phyloP scores from a whole-genome alignment of 1,139 yeast genomes.

The Pichia cactophila region DNA sequence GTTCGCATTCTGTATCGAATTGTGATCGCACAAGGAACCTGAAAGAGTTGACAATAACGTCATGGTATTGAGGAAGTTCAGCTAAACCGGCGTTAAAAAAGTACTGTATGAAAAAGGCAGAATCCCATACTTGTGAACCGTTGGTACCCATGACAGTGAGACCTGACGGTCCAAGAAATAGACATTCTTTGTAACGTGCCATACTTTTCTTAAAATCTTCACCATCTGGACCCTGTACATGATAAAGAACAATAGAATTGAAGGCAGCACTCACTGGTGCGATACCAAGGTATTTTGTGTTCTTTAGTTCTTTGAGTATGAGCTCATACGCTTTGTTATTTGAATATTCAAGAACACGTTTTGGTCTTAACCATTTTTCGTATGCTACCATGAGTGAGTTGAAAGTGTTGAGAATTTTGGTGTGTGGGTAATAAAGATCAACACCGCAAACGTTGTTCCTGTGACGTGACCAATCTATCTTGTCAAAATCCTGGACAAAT shows the following conservation, averaged over 20 bases:
- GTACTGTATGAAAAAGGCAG: conserved; percentile 83
- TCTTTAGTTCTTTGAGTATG: conserved; percentile 63
- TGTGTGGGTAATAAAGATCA: conserved; percentile 90
- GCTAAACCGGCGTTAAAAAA: conserved; percentile 75
- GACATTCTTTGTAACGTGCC: conserved; percentile 62
- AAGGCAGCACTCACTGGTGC: conserved; percentile 94
- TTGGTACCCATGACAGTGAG: conserved; percentile 94
- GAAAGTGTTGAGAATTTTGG: conserved; percentile 53
- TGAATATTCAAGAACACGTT: conserved; percentile 54
- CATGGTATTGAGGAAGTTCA: conserved; percentile 57
- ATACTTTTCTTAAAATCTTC: conserved; percentile 48
- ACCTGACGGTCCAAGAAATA: conserved; percentile 86
- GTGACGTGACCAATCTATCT: conserved; percentile 59
- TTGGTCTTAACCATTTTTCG: conserved; percentile 66
- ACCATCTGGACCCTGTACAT: conserved; percentile 67
- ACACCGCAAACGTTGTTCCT: conserved; percentile 87
- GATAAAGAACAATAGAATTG: conserved; percentile 59
- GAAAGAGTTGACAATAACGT: conserved; percentile 56
- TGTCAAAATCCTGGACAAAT: conserved; percentile 55
- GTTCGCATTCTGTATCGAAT: conserved; percentile 70
- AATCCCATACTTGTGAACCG: conserved; percentile 98
- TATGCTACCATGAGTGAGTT: conserved; percentile 56
- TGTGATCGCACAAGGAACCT: conserved; percentile 74
- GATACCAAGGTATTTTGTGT: conserved; percentile 77
- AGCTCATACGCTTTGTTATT: conserved; percentile 52